A percentile compares a stretch with the other conserved stretches of the same genome.
phyloP scores from a whole-genome alignment of 768 basidiomycete genomes.

The Panaeolus cyanescens region DNA sequence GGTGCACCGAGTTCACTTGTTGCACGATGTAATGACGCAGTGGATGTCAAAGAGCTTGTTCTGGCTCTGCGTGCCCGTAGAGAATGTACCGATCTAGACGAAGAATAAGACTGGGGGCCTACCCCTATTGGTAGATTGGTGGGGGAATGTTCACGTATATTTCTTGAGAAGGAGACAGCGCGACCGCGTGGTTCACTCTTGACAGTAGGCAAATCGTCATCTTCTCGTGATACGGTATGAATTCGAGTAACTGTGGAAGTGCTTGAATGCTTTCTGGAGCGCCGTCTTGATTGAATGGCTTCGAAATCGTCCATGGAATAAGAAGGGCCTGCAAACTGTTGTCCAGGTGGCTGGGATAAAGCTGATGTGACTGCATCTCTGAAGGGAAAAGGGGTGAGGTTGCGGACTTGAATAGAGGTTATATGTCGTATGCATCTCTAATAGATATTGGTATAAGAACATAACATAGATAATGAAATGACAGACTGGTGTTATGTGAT shows the following conservation, averaged over 20 bases:
- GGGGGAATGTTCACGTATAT: conserved; percentile 7
- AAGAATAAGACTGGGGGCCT: conserved; percentile 10
- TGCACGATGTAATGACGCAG: conserved; percentile 27
- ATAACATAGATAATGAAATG: conserved; percentile 2
- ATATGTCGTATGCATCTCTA: conserved; percentile 78
- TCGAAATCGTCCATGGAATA: conserved; percentile 73
- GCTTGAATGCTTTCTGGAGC: conserved; percentile 61
- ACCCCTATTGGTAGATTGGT: conserved; percentile 15
- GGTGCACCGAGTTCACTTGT: conserved; percentile 14
- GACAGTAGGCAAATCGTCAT: conserved; percentile 38
- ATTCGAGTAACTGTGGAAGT: conserved; percentile 51
- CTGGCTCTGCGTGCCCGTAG: conserved; percentile 44
- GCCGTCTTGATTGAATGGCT: conserved; percentile 56
- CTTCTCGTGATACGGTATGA: conserved; percentile 40
- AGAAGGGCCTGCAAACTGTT: conserved; percentile 56
- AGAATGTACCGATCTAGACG: conserved; percentile 30
- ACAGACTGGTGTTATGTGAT: conserved; percentile 19
- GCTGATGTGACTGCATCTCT: conserved; percentile 80
- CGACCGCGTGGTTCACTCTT: conserved; percentile 26
- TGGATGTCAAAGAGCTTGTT: conserved; percentile 56
- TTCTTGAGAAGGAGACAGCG: neutral
- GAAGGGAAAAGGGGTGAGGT: conserved; percentile 82
- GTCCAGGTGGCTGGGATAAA: conserved; percentile 64
- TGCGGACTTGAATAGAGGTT: conserved; percentile 71
- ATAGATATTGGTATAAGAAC: conserved; percentile 10